Percentiles rank a stretch among this genome's conserved stretches.
Conservation (phyloP, 306 rosid species). For the Sicyos baderoa region DNA sequence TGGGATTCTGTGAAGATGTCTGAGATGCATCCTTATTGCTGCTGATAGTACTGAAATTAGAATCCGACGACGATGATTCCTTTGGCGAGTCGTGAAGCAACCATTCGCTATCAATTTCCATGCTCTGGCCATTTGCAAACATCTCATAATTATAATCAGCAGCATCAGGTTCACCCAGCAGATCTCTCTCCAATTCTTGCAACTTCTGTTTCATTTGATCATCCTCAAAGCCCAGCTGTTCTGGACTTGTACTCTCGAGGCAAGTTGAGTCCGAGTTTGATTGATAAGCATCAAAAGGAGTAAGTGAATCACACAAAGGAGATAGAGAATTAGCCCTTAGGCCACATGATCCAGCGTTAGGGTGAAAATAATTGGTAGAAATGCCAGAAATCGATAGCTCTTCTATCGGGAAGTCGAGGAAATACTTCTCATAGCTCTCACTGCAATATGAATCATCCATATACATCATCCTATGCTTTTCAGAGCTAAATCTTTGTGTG, state of each 20-base stretch:
- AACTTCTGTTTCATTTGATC: constrained; percentile 62
- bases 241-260: constrained; percentile 52
- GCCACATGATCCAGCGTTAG: constrained; percentile 31
- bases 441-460: constrained; percentile 48
- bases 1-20: constrained; percentile 42
- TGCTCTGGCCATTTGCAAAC: constrained; percentile 33
- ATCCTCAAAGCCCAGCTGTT: constrained; percentile 35
- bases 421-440: constrained; percentile 76
- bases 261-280: constrained; percentile 40
- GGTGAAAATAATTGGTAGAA: constrained; percentile 45
- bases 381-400: constrained; percentile 49
- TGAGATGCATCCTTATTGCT: constrained; percentile 44
- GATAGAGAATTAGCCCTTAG: constrained; percentile 32
- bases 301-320: constrained; percentile 10
- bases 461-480: constrained; percentile 36
- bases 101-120: constrained; percentile 88
- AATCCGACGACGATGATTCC: constrained; percentile 60
- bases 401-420: constrained; percentile 58
- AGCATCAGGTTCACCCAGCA: constrained; percentile 58
- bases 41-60: constrained; percentile 52
- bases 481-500: constrained; percentile 39
- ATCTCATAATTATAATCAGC: constrained; percentile 37
- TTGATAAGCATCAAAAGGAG: constrained; percentile 26
- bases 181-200: constrained; percentile 77
- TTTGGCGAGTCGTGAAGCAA: constrained; percentile 59